Conservation (phyloP, 2,329 filamentous ascomycete genomes). For the Beauveria australis region DNA sequence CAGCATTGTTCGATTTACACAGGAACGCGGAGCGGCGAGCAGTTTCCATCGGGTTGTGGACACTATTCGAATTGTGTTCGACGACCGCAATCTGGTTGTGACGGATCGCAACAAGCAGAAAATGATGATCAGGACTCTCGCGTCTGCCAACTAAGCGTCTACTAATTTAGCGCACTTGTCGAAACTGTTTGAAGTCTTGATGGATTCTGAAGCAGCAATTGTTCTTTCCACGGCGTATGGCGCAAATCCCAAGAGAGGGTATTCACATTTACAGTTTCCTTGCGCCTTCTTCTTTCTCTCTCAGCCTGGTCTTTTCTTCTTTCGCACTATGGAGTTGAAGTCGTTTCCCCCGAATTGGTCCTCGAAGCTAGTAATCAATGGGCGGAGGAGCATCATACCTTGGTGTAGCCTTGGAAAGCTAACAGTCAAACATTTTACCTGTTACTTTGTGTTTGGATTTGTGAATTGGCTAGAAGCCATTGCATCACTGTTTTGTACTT, state of each 20-base stretch:
- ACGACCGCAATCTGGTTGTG: conserved; percentile 57
- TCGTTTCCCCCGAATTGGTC: not conserved
- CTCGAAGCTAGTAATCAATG: conserved; percentile 7
- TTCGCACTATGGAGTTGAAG: not conserved
- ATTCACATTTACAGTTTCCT: not conserved
- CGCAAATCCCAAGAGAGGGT: not conserved
- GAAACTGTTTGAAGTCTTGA: not conserved
- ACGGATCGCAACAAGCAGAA: conserved; percentile 56
- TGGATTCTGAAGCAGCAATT: not conserved
- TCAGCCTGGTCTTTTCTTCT: not conserved
- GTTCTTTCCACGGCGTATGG: not conserved
- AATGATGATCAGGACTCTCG: conserved; percentile 66
- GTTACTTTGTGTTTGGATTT: conserved; percentile 12
- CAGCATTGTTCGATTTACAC: conserved; percentile 76
- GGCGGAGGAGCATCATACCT: not conserved
- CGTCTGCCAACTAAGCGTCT: conserved; percentile 31
- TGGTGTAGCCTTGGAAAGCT: conserved; percentile 3
- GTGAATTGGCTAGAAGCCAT: not conserved
- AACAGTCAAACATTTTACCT: conserved; percentile 3
- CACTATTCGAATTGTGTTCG: conserved; percentile 62
- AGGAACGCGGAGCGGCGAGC: conserved; percentile 84
- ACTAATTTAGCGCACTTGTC: not conserved
- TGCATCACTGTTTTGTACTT: conserved; percentile 2
- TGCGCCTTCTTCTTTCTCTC: not conserved
- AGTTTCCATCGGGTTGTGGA: conserved; percentile 80